Conservation (phyloP, 306 rosid genomes). For the Cucumis hystrix region DNA sequence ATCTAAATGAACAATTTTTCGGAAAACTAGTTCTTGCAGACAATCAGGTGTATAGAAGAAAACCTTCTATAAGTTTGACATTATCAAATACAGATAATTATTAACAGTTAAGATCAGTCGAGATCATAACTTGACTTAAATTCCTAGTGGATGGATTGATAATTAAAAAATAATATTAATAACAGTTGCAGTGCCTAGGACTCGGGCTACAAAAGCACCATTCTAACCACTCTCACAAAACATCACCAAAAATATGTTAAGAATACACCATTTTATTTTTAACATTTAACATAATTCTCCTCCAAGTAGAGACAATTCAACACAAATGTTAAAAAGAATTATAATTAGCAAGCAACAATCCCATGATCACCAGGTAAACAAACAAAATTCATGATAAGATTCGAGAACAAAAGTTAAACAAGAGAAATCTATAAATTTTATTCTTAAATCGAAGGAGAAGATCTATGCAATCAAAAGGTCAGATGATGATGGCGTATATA, state of each 20-base stretch:
- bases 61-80: background rate
- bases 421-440: background rate
- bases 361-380: background rate
- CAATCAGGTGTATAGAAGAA: background rate
- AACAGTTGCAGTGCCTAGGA: background rate
- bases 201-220: background rate
- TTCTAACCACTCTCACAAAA: background rate
- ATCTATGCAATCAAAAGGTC: background rate
- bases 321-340: background rate
- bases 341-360: background rate
- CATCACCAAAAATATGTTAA: background rate
- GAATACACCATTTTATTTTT: background rate
- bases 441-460: background rate
- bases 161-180: background rate
- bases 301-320: background rate
- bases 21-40: background rate
- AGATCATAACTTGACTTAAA: background rate
- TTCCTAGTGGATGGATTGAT: background rate
- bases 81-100: background rate
- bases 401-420: background rate
- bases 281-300: background rate
- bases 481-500: background rate
- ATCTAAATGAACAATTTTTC: background rate
- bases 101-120: background rate
- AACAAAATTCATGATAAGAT: background rate